These are phyloP conservation scores for Trametes cinnabarina DNA, from an alignment of 768 basidiomycete species.

Conservation along the genomic window DNA sequence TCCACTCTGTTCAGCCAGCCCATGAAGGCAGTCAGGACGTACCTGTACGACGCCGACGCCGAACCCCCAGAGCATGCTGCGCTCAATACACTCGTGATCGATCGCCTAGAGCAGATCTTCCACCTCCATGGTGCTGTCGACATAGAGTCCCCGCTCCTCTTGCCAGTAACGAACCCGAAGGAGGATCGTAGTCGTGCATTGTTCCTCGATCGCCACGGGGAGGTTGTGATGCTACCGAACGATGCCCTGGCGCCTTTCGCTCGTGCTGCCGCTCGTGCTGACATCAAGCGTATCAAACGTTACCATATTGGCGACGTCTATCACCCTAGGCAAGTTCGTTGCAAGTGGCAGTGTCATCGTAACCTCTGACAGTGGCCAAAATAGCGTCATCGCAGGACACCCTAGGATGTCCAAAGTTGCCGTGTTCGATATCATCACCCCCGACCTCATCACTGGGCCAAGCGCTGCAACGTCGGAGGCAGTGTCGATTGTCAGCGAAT, in stretches of 20 bases:
- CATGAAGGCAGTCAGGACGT: constrained; percentile 59
- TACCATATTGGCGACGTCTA: constrained; percentile 78
- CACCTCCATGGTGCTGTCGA: constrained; percentile 88
- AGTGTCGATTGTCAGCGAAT: constrained; percentile 64
- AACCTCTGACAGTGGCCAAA: not conserved
- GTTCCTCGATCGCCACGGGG: constrained; percentile 79
- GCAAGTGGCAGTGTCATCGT: not conserved
- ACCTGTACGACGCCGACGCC: constrained; percentile 71
- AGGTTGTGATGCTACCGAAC: constrained; percentile 69
- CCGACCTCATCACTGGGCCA: constrained; percentile 61
- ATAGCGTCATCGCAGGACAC: constrained; percentile 66
- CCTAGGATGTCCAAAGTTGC: constrained; percentile 73
- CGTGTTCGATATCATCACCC: constrained; percentile 80
- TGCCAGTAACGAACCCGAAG: constrained; percentile 64
- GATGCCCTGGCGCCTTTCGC: constrained; percentile 77
- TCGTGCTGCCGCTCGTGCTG: constrained; percentile 71
- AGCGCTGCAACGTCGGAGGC: constrained; percentile 73
- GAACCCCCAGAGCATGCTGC: constrained; percentile 68
- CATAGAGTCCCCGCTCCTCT: constrained; percentile 80
- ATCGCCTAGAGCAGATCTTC: constrained; percentile 75
- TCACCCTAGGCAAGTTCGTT: constrained; percentile 51
- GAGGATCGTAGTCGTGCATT: constrained; percentile 55
- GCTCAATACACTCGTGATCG: constrained; percentile 72
- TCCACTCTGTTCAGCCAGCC: constrained; percentile 76
- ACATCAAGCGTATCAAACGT: constrained; percentile 72